A percentile compares a stretch with the other conserved stretches of the same genome.
Evolutionary conservation across 2,329 filamentous ascomycete genomes (phyloP).

Genomic region (Arthrobotrys iridis): DNA sequence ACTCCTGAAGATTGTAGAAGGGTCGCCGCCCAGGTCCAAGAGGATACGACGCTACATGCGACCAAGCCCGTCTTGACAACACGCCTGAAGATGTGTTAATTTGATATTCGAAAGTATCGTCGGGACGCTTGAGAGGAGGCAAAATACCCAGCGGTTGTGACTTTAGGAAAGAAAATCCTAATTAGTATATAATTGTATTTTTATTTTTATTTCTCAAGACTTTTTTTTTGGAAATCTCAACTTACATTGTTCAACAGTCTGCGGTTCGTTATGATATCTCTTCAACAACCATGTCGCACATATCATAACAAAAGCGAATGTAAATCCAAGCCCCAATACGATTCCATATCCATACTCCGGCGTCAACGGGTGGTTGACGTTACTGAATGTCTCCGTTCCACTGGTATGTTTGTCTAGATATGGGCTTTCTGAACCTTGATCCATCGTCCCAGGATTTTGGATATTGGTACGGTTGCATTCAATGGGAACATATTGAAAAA

Average conservation of each 20-base stretch:
- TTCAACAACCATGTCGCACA: conserved; percentile 76
- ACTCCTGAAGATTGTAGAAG: conserved; percentile 80
- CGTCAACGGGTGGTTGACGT: conserved; percentile 57
- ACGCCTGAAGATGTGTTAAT: conserved; percentile 65
- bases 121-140: neutral
- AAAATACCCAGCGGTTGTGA: conserved; percentile 35
- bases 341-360: conserved; percentile 81
- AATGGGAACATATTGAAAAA: neutral
- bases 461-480: neutral
- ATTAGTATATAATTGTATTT: neutral
- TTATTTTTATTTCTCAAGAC: no score
- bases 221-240: no score
- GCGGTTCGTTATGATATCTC: conserved; percentile 77
- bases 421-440: neutral
- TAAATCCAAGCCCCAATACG: conserved; percentile 76
- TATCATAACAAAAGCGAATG: conserved; percentile 80
- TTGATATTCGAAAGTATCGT: neutral
- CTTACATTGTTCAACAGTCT: conserved; percentile 83
- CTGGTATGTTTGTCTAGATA: conserved; percentile 29
- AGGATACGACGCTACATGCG: conserved; percentile 87
- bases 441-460: neutral
- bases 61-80: conserved; percentile 90
- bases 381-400: conserved; percentile 25
- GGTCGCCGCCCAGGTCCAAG: conserved; percentile 92
- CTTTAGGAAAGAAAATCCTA: neutral